These are phyloP conservation scores for Metarhizium guizhouense DNA, from an alignment of 2,329 filamentous ascomycete genomes.

Conservation along the genomic window DNA sequence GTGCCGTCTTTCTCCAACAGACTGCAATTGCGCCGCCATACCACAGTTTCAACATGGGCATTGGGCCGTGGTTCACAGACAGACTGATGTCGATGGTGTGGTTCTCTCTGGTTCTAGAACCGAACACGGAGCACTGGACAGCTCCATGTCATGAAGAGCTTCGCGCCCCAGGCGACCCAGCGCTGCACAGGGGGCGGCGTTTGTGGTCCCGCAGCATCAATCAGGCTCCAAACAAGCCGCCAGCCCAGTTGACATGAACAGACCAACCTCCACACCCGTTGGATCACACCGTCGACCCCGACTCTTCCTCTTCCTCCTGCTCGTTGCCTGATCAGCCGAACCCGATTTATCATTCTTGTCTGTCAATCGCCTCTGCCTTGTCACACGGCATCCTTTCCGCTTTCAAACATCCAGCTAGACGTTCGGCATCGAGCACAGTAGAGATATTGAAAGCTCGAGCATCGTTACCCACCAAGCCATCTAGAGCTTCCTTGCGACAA, in stretches of 20 bases:
- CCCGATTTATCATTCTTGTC: neutral
- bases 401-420: neutral
- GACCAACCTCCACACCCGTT: conserved; percentile 1
- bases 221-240: conserved; percentile 6
- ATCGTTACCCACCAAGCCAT: neutral
- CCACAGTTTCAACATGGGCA: no score
- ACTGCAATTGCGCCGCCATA: no score
- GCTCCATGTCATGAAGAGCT: neutral
- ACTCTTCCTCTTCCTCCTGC: neutral
- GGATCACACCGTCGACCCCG: neutral
- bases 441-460: neutral
- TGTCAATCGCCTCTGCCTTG: conserved; percentile 1
- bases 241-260: neutral
- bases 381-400: neutral
- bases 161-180: neutral
- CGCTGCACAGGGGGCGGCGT: neutral
- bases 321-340: neutral
- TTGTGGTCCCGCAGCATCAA: conserved; percentile 3
- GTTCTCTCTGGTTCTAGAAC: conserved; percentile 21
- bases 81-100: no score
- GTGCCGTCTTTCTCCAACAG: no score
- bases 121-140: conserved; percentile 2
- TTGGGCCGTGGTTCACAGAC: neutral
- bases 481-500: neutral
- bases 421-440: neutral